phyloP scores from a whole-genome alignment of 1,284 basidiomycete species.

The Puccinia triticina region DNA sequence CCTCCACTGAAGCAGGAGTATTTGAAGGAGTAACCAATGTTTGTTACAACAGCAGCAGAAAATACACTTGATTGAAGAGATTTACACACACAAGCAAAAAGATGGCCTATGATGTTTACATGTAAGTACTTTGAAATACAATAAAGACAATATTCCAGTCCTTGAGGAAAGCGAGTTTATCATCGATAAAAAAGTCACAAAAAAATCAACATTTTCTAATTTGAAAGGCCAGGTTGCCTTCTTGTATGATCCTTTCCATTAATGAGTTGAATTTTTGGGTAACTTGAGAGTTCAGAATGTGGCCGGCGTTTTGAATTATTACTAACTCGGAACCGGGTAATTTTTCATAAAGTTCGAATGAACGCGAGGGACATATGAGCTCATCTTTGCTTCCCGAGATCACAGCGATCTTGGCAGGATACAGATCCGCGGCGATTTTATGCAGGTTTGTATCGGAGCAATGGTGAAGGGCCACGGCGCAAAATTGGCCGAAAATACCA shows the following conservation, averaged over 20 bases:
- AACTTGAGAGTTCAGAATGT: slow-evolving; percentile 57
- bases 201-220: neutral
- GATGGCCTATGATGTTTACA: neutral
- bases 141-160: neutral
- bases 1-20: too few species aligned
- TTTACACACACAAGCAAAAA: neutral
- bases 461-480: slow-evolving; percentile 56
- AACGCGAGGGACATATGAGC: slow-evolving; percentile 58
- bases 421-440: slow-evolving; percentile 52
- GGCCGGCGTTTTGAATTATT: slow-evolving; percentile 55
- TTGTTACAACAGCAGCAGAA: too few species aligned
- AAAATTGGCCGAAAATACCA: slow-evolving; percentile 58
- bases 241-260: slow-evolving; percentile 13
- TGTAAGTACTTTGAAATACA: neutral
- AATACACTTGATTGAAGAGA: neutral
- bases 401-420: slow-evolving; percentile 57
- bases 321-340: slow-evolving; percentile 56
- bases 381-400: slow-evolving; percentile 58
- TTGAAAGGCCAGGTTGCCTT: slow-evolving; percentile 17
- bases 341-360: slow-evolving; percentile 54
- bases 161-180: neutral
- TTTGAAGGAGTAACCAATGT: too few species aligned
- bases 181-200: neutral
- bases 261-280: slow-evolving; percentile 7
- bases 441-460: slow-evolving; percentile 54